Percentiles rank a stretch among this genome's conserved stretches.
phyloP scores from a whole-genome alignment of 306 rosid genomes.

The Trichosanthes cucumerina region DNA sequence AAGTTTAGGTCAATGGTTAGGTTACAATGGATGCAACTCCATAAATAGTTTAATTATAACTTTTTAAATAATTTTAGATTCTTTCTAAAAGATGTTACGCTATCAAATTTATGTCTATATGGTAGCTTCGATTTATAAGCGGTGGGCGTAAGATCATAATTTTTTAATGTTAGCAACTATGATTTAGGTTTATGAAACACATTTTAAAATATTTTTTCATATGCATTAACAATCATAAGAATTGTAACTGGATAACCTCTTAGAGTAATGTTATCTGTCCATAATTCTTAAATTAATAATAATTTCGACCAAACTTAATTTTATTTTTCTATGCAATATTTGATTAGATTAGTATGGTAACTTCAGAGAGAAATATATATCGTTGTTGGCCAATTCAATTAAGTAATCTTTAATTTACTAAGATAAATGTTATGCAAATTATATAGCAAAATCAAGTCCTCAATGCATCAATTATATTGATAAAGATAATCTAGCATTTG shows the following conservation, averaged over 20 bases:
- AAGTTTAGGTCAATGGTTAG: conserved; percentile 7
- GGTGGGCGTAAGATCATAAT: not conserved
- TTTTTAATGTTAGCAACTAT: not conserved
- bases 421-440: not conserved
- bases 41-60: not conserved
- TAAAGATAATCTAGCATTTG: too few species aligned
- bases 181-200: not conserved
- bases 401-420: too few species aligned
- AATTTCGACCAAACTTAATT: too few species aligned
- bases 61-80: not conserved
- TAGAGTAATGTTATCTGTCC: too few species aligned
- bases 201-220: too few species aligned
- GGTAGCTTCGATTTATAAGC: not conserved
- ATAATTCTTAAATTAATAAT: not conserved
- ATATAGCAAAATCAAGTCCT: not conserved
- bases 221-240: too few species aligned
- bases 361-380: too few species aligned
- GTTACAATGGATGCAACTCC: not conserved
- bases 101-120: not conserved
- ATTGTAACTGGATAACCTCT: too few species aligned
- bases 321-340: too few species aligned
- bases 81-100: not conserved
- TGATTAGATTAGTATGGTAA: too few species aligned
- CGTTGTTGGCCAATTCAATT: too few species aligned
- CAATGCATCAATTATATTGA: not conserved